Evolutionary conservation across 768 basidiomycete genomes (phyloP), one percentile per base, ranked within the genome.

Genomic region (Auriscalpium orientale): DNA sequence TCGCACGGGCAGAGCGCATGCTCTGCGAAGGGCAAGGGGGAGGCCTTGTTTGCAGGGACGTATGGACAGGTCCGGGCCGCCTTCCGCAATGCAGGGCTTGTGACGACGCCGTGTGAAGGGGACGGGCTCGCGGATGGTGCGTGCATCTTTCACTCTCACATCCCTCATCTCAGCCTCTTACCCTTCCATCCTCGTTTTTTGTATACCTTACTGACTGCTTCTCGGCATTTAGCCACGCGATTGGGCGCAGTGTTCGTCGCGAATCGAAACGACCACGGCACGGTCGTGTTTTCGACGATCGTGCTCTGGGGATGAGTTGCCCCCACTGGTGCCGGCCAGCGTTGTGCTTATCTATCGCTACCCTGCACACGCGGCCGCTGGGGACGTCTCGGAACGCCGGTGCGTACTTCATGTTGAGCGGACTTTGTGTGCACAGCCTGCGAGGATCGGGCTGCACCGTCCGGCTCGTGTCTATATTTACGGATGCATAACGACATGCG

Each of bases 31-130:
- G 44, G 44, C 16, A 49, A 49, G 48, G 28, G n/a, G 48, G 37
- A 53, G 18, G 61, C 59, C 10, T 45, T 63, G 50, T 63, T 63
- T 50, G 59, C 56, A 34, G 62, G 62, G 16, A 63, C 62, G 28
- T 63, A 62, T 49, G 54, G 62, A 33, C 62, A 63, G 56, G 56
- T 63, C 55, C 60, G 57, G 33, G 38, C 53, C n/a, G 62, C 62
- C 16, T 62, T 63, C 21, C 52, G 54, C 38, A 57, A 50, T 15
- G 61, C 62, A 7, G 61, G 61, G 47, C 56, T 63, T n/a, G 58
- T 57, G 52, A 57, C 61, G 8, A 59, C 53, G 21, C 55, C 57
- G 18, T 63, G 62, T 46, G 56, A 53, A 18, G 62, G 57, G 49
- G 57, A 62, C 6, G 62, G 58, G 10, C 34, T 59, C 37, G 55